These are phyloP conservation scores for Solanum etuberosum DNA, from an alignment of 257 asterid species.

Conservation along the genomic window DNA sequence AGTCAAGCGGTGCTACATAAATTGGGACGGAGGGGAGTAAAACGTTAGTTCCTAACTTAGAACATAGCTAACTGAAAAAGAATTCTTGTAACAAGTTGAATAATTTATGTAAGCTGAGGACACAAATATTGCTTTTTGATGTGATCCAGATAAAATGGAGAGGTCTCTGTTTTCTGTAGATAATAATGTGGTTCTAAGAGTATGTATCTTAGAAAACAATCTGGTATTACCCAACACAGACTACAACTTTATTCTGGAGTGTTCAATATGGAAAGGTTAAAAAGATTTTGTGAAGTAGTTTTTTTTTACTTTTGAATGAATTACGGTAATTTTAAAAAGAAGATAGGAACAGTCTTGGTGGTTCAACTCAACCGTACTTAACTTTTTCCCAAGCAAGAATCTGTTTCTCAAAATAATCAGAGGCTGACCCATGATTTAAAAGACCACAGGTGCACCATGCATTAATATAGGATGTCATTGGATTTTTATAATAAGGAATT, in stretches of 20 bases:
- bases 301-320: not conserved
- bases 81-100: not conserved
- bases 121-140: not conserved
- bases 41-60: not conserved
- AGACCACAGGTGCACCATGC: not conserved
- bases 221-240: not conserved
- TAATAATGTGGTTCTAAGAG: not conserved
- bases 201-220: not conserved
- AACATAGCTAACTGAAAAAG: not conserved
- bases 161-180: not conserved
- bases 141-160: not conserved
- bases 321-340: not conserved
- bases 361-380: not conserved
- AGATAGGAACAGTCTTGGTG: not conserved
- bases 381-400: not conserved
- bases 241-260: not conserved
- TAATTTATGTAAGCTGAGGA: not conserved
- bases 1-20: not conserved
- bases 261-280: not conserved
- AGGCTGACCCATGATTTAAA: not conserved
- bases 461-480: not conserved
- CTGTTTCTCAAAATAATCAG: not conserved
- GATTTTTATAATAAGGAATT: not conserved
- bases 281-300: not conserved
- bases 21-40: not conserved